Evolutionary conservation across 148 eudicot species (phyloP).

Genomic region (Agrostemma githago): DNA sequence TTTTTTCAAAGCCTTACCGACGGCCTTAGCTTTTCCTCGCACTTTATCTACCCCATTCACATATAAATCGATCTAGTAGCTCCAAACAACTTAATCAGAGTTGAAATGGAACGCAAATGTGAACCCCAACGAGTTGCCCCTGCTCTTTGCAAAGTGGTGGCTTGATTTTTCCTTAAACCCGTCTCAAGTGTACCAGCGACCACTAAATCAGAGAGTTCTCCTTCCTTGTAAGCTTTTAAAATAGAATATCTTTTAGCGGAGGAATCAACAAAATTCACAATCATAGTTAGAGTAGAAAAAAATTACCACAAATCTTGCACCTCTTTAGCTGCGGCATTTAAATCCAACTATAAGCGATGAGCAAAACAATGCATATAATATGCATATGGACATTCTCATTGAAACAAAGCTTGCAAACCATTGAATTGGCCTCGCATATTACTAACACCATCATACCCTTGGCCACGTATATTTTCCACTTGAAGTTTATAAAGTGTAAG

Average conservation of each 20-base stretch:
- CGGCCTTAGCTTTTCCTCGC: not conserved
- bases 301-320: not conserved
- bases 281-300: not conserved
- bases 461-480: too few species aligned
- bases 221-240: too few species aligned
- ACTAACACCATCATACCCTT: too few species aligned
- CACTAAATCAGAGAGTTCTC: too few species aligned
- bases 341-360: too few species aligned
- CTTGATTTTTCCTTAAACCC: not conserved
- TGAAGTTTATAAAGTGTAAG: too few species aligned
- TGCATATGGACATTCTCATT: too few species aligned
- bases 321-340: not conserved
- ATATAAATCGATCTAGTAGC: not conserved
- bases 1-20: not conserved
- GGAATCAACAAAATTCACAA: not conserved
- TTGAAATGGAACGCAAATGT: not conserved
- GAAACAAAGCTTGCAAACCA: too few species aligned
- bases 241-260: too few species aligned
- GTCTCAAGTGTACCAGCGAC: too few species aligned
- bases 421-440: too few species aligned
- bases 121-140: not conserved
- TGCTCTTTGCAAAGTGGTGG: not conserved
- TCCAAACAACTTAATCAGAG: not conserved
- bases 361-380: too few species aligned
- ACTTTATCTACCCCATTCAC: not conserved